Conservation (phyloP, 2,329 filamentous ascomycete species). For the Fusarium neocosmosporiellum region DNA sequence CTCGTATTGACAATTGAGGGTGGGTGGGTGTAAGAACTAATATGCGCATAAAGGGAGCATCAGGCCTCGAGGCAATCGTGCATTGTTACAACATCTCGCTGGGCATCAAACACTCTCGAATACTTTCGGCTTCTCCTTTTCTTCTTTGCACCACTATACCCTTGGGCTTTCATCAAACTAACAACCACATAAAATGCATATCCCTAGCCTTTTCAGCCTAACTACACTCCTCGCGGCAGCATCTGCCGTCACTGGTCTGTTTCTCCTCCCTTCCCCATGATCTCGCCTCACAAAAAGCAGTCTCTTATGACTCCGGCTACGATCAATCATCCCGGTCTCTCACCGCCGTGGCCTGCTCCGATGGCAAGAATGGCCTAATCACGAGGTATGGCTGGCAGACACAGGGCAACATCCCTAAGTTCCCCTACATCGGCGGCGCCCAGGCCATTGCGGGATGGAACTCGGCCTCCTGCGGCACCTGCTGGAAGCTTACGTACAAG, state of each 20-base stretch:
- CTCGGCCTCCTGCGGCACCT: constrained; percentile 66
- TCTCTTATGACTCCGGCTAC: constrained; percentile 79
- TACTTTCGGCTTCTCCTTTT: not conserved
- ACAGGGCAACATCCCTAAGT: constrained; percentile 61
- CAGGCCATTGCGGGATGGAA: constrained; percentile 66
- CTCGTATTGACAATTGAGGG: not conserved
- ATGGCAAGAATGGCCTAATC: constrained; percentile 74
- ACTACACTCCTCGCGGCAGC: constrained; percentile 49
- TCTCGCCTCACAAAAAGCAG: constrained; percentile 43
- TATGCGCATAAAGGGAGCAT: not conserved
- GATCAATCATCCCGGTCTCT: constrained; percentile 69
- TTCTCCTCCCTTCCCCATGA: no score
- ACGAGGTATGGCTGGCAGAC: constrained; percentile 69
- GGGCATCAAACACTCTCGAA: not conserved
- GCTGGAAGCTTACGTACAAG: constrained; percentile 66
- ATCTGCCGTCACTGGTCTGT: constrained; percentile 48
- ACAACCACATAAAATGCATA: constrained; percentile 51
- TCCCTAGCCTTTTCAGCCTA: constrained; percentile 52
- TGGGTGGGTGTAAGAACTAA: not conserved
- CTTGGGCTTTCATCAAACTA: not conserved
- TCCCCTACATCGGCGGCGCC: constrained; percentile 67
- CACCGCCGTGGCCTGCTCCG: constrained; percentile 70
- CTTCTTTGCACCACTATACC: not conserved
- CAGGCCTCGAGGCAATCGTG: not conserved
- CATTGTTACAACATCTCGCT: not conserved